Conservation (phyloP, 345 rosid genomes). For the Acer campestre region DNA sequence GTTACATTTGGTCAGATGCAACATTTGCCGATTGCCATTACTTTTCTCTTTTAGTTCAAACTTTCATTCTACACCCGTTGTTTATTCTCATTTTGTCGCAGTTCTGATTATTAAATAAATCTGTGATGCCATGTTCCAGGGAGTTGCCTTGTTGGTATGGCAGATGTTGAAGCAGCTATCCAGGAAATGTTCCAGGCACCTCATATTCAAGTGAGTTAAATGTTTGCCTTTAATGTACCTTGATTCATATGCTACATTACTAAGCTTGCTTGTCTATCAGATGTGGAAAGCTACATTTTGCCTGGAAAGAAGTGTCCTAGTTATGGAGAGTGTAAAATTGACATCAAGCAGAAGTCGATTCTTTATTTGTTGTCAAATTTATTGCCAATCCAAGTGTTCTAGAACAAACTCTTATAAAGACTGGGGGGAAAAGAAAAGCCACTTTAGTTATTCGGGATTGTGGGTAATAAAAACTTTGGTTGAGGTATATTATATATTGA, state of each 20-base stretch:
- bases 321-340: neutral
- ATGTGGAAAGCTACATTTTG: neutral
- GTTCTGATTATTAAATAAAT: slow-evolving; percentile 18
- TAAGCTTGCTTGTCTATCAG: neutral
- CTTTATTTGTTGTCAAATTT: neutral
- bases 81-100: neutral
- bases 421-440: neutral
- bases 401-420: neutral
- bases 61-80: neutral
- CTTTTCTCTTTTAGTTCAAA: neutral
- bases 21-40: neutral
- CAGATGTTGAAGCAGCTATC: slow-evolving; percentile 86
- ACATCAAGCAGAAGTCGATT: neutral
- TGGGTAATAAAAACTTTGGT: neutral
- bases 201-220: slow-evolving; percentile 80
- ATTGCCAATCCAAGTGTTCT: neutral
- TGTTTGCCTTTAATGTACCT: neutral
- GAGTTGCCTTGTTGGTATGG: slow-evolving; percentile 66
- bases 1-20: slow-evolving; percentile 6
- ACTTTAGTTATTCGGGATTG: neutral
- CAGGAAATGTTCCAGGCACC: slow-evolving; percentile 99
- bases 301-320: slow-evolving; percentile 1
- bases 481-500: neutral
- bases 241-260: neutral
- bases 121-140: slow-evolving; percentile 37